Base-by-base conservation (phyloP, 2,329 filamentous ascomycete genomes). In the Colletotrichum camelliae region DNA sequence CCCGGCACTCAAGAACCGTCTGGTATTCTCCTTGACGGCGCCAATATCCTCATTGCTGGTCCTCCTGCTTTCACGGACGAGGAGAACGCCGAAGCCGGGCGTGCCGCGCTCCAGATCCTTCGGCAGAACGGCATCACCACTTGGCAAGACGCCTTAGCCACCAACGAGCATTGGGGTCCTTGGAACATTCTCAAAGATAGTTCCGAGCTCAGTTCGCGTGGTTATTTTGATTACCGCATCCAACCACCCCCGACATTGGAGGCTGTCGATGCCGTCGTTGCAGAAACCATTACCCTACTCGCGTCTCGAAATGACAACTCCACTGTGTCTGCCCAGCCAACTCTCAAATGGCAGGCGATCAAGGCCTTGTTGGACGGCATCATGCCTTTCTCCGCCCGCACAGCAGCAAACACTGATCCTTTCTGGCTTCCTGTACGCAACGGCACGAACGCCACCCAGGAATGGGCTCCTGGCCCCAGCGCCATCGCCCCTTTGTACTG, bases 401-500 rank as follows among this genome's bases (percentile, higher is more conserved):
- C 80, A 1, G 80, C 79, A 3, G 79, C 80, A 8, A 72, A 81
- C 6, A 79, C 80, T 6, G 80, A 81, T 24, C 80, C 80, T 0
- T 81, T 80, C 39, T 77, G 74, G 74, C 62, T 69, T 0, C 79
- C 80, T 1, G 71, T 79, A 15, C 43, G 27, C 27, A 64, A 67
- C 16, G 69, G 65, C 4, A 52, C 18, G 27, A 61, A 61, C 55
- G 37, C 15, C 0, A 55, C 68, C 9, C 43, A 64, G 2, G 60
- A 37, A 29, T 77, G 71, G 75, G 33, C 8, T 9, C 75, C 67
- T 7, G 67, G 71, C n/a, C 65, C 43, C 27, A n/a, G 39, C 3
- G 18, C 58, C 12, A n/a, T 65, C 9, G 58, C 43, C 21, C 88
- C 87, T 88, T 62, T 81, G 1, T 81, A 81, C 68, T 81, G 80